Conservation (phyloP, 1,284 basidiomycete species). For the Naganishia sp. region DNA sequence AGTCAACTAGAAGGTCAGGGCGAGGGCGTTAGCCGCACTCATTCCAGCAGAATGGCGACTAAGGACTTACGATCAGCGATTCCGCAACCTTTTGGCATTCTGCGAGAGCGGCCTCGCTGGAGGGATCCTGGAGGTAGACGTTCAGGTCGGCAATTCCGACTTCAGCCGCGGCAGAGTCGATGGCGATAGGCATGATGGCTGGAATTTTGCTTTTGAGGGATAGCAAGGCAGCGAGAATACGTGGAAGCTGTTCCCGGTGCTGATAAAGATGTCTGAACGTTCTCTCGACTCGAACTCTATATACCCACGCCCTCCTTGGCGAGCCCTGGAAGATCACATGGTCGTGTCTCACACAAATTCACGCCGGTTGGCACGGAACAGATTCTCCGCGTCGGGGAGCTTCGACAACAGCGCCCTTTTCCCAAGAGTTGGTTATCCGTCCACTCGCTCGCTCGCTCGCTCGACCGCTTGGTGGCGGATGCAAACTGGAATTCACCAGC, state of each 20-base stretch:
- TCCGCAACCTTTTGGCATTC: slow-evolving; percentile 77
- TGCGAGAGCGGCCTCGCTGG: slow-evolving; percentile 52
- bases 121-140: slow-evolving; percentile 27
- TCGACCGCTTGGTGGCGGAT: neutral
- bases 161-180: slow-evolving; percentile 1
- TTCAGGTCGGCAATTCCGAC: slow-evolving; percentile 32
- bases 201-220: too few species aligned
- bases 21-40: neutral
- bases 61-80: slow-evolving; percentile 67
- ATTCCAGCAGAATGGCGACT: neutral
- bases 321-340: too few species aligned
- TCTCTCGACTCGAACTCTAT: too few species aligned
- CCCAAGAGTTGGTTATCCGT: too few species aligned
- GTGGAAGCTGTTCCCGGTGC: too few species aligned
- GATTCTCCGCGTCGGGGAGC: too few species aligned
- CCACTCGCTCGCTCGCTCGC: neutral
- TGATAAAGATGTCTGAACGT: neutral
- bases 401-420: too few species aligned
- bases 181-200: slow-evolving; percentile 24
- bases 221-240: too few species aligned
- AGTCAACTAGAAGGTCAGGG: slow-evolving; percentile 34
- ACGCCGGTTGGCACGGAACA: too few species aligned
- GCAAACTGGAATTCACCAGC: too few species aligned
- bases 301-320: too few species aligned
- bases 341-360: too few species aligned